Base-by-base conservation (phyloP, 2,329 filamentous ascomycete species). In the Monascus ruber region DNA sequence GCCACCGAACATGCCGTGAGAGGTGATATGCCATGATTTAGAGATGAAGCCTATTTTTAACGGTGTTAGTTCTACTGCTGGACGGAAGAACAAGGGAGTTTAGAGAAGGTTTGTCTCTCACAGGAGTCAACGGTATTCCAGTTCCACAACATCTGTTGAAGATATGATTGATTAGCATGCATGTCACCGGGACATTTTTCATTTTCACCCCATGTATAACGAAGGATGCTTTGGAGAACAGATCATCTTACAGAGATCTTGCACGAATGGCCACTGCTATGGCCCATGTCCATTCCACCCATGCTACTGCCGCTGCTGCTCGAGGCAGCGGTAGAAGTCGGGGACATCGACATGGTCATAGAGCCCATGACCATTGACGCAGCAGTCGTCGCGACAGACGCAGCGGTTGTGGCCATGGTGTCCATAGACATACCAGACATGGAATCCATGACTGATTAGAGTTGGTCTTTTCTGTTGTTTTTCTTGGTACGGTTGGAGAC, bases 91-190 rank as follows among this genome's bases (percentile, higher is more conserved):
- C 11, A n/a, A 6, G 28, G 34, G 34, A 9, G 28, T 17, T 17
- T 29, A 31, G 8, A 26, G 17, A n/a, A 24, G 39, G 24, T 42
- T 11, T 10, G 7, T 28, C 8, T 35, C 47, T 32, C 51, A 58
- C 69, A 85, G 17, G 79, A 63, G 55, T 83, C 77, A 55, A 83
- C 66, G 3, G 79, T 81, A 58, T 83, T 71, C 80, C 81, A 85
- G 60, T 86, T 87, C 81, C 82, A 85, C 32, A 85, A 67, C 83
- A 86, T 87, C 80, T 84, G 24, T 17, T 17, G 17, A 17, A 17
- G 17, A 17, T 17, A 17, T 17, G 17, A 3, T 17, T 17, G 17
- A 17, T 17, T 17, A 17, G 17, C 17, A 17, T 17, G 17, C 17
- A 17, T 17, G 17, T 17, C 17, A 17, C 17, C 17, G 17, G 17